These are phyloP conservation scores for Didymella sp. DNA, from an alignment of 2,329 filamentous ascomycete genomes.

Conservation along the genomic window DNA sequence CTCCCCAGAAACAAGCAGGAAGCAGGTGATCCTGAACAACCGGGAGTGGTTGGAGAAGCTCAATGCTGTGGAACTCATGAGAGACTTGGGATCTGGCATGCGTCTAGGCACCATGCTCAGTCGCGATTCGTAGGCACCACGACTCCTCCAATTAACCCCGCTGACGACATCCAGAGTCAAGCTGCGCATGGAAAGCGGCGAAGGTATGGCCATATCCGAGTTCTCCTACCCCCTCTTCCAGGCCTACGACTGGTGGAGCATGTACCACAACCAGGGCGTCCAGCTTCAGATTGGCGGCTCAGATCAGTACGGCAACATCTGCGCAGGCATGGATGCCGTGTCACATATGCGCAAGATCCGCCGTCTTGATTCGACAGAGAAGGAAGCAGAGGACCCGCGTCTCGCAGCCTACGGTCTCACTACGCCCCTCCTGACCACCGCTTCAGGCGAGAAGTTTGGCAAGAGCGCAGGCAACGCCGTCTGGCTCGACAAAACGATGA, in stretches of 20 bases:
- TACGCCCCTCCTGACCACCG: constrained; percentile 85
- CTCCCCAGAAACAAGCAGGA: constrained; percentile 68
- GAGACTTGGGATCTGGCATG: constrained; percentile 74
- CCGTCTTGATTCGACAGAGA: constrained; percentile 17
- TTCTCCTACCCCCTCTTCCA: constrained; percentile 94
- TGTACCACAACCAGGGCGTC: constrained; percentile 72
- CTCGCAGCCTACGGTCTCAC: constrained; percentile 80
- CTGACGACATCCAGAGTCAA: constrained; percentile 66
- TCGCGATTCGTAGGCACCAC: constrained; percentile 76
- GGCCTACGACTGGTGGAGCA: constrained; percentile 94
- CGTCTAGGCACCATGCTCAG: constrained; percentile 86
- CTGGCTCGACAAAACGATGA: constrained; percentile 86
- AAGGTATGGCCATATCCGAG: constrained; percentile 93
- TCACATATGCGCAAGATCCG: constrained; percentile 69
- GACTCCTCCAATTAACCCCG: no score
- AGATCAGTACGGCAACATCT: constrained; percentile 96
- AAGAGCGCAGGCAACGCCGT: constrained; percentile 94
- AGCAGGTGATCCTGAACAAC: constrained; percentile 77
- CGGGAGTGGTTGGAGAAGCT: constrained; percentile 79
- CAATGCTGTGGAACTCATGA: constrained; percentile 75
- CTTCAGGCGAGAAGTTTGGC: constrained; percentile 87
- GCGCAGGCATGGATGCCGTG: constrained; percentile 85
- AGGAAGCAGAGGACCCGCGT: constrained; percentile 45
- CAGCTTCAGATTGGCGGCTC: constrained; percentile 93
- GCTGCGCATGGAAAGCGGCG: constrained; percentile 79